A percentile compares a stretch with the other conserved stretches of the same genome.
Evolutionary conservation across 306 rosid genomes (phyloP).

Genomic region (Corylus heterophylla): DNA sequence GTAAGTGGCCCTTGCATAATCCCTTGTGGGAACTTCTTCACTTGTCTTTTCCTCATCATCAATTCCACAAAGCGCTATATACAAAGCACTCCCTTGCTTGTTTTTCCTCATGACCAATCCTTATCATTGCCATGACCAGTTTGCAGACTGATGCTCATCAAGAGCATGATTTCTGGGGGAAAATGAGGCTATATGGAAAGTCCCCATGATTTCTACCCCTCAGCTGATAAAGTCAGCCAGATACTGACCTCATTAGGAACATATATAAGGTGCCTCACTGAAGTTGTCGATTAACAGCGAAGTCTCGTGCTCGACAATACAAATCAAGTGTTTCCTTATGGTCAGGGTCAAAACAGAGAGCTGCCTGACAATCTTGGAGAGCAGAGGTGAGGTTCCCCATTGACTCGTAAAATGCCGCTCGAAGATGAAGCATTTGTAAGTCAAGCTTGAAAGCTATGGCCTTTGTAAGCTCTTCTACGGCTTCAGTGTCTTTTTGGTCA

Average conservation of each 20-base stretch:
- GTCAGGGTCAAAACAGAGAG: conserved; percentile 77
- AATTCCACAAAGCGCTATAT: not conserved
- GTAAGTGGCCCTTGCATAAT: conserved; percentile 12
- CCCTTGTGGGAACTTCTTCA: not conserved
- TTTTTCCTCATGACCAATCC: not conserved
- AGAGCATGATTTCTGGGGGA: conserved; percentile 18
- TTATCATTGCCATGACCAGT: not conserved
- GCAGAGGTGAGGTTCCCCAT: conserved; percentile 54
- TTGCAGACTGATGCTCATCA: conserved; percentile 7
- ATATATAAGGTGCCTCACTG: not conserved
- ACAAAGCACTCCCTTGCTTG: not conserved
- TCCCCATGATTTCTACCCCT: conserved; percentile 11
- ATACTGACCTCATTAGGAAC: conserved; percentile 7
- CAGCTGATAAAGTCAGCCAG: not conserved
- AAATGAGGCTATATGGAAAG: not conserved
- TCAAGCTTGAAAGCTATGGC: conserved; percentile 80
- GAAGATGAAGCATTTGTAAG: conserved; percentile 79
- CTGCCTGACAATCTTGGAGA: conserved; percentile 72
- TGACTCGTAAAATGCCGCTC: conserved; percentile 82
- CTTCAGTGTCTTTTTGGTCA: conserved; percentile 80
- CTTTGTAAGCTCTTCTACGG: conserved; percentile 69
- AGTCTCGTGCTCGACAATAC: conserved; percentile 46
- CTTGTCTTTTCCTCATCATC: not conserved
- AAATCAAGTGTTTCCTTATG: conserved; percentile 68
- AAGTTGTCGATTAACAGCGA: conserved; percentile 24